phyloP scores from a whole-genome alignment of 495 filamentous ascomycete species.

The Immersiella caudata region DNA sequence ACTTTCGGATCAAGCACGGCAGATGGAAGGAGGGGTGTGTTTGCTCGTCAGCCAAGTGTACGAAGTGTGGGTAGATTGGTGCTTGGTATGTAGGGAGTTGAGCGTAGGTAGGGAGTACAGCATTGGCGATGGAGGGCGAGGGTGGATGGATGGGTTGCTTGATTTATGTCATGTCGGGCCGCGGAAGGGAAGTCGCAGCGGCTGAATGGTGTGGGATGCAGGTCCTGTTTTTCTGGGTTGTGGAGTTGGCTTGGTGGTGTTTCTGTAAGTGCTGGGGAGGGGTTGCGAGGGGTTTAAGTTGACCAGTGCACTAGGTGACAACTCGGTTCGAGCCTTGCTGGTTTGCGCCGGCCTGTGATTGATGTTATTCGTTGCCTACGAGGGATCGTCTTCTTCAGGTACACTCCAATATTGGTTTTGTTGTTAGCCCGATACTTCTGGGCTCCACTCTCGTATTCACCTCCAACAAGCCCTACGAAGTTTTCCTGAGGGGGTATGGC shows the following conservation, averaged over 20 bases:
- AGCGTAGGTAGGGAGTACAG: neutral
- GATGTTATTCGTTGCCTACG: no score
- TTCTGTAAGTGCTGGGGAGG: neutral
- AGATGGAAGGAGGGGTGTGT: neutral
- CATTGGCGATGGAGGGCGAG: neutral
- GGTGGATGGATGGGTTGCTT: neutral
- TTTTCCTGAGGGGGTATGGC: no score
- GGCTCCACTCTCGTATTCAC: no score
- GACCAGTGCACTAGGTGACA: no score
- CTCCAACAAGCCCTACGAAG: no score
- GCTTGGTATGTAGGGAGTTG: neutral
- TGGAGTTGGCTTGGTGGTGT: neutral
- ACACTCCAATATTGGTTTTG: no score
- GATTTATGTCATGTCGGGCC: constrained; percentile 4
- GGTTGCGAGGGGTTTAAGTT: neutral
- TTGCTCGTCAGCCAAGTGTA: neutral
- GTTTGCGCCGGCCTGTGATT: no score
- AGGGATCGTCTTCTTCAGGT: no score
- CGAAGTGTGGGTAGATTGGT: neutral
- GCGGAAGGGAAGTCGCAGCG: constrained; percentile 5
- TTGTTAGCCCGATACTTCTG: no score
- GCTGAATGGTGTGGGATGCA: constrained; percentile 1
- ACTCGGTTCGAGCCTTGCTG: no score
- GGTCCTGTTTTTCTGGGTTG: constrained; percentile 11
- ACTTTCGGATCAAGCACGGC: neutral